phyloP scores from a whole-genome alignment of 352 stramenopile species.

The Phytophthora cactorum region DNA sequence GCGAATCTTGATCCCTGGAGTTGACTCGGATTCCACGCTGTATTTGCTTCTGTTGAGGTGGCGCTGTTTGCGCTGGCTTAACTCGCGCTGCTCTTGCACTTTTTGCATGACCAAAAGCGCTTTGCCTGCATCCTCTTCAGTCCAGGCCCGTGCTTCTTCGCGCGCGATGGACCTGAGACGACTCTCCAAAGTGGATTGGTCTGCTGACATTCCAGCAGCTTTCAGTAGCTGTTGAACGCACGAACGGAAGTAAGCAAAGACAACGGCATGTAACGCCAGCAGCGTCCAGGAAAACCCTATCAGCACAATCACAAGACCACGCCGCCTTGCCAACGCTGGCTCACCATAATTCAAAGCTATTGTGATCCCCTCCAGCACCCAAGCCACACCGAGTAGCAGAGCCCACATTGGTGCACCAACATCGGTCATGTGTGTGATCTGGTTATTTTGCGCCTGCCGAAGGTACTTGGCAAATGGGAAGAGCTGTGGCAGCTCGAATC shows the following conservation, averaged over 20 bases:
- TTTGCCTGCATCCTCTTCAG: slow-evolving; percentile 22
- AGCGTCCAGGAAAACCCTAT: slow-evolving; percentile 35
- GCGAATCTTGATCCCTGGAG: slow-evolving; percentile 27
- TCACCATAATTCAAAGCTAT: slow-evolving; percentile 10
- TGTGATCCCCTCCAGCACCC: slow-evolving; percentile 37
- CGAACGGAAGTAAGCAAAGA: slow-evolving; percentile 48
- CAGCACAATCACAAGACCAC: slow-evolving; percentile 38
- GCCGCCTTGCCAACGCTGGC: slow-evolving; percentile 9
- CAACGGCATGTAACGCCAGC: slow-evolving; percentile 38
- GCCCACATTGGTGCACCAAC: slow-evolving; percentile 65
- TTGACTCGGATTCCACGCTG: background rate
- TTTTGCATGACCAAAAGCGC: slow-evolving; percentile 25
- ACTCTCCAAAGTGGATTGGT: slow-evolving; percentile 8
- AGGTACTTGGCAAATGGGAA: slow-evolving; percentile 79
- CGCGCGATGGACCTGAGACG: slow-evolving; percentile 16
- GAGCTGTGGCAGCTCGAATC: slow-evolving; percentile 49
- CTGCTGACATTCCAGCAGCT: slow-evolving; percentile 29
- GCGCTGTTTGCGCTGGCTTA: background rate
- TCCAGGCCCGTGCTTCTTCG: slow-evolving; percentile 27
- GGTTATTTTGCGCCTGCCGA: slow-evolving; percentile 67
- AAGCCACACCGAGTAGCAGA: slow-evolving; percentile 48
- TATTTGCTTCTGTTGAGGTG: background rate
- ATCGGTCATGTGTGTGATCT: slow-evolving; percentile 80
- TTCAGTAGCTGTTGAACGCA: slow-evolving; percentile 39
- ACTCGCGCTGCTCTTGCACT: slow-evolving; percentile 20